These are phyloP conservation scores for Cyclocybe cylindracea DNA, from an alignment of 768 basidiomycete genomes.

Conservation along the genomic window DNA sequence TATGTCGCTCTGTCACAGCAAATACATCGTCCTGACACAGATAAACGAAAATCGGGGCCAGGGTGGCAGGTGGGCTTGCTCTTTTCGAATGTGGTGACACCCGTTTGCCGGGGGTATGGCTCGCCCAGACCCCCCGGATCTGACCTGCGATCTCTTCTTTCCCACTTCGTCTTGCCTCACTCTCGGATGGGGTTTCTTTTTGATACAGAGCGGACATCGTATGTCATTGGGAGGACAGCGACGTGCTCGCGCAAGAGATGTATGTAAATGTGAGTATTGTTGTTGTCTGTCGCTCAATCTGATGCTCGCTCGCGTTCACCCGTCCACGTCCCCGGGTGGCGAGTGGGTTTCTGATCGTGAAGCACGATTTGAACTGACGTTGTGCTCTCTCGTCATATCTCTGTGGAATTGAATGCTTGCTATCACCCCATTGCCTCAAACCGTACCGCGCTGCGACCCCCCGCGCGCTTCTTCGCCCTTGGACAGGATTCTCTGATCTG, in stretches of 20 bases:
- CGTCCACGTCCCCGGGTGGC: too few species aligned
- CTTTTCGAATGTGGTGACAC: conserved; percentile 8
- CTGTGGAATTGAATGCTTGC: too few species aligned
- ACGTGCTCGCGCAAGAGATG: conserved; percentile 76
- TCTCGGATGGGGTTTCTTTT: background rate
- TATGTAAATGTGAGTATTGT: conserved; percentile 66
- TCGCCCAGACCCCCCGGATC: background rate
- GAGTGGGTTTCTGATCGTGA: too few species aligned
- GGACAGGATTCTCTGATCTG: conserved; percentile 64
- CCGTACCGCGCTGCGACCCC: too few species aligned
- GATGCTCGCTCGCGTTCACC: too few species aligned
- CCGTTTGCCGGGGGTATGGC: background rate
- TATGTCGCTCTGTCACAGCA: conserved; percentile 43
- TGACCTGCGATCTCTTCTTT: conserved; percentile 10
- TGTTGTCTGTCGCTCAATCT: conserved; percentile 2
- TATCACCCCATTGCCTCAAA: too few species aligned
- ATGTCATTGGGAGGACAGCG: conserved; percentile 89
- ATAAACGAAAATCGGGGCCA: conserved; percentile 84
- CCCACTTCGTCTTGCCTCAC: background rate
- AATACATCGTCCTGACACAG: conserved; percentile 86
- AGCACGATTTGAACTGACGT: too few species aligned
- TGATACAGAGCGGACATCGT: conserved; percentile 69
- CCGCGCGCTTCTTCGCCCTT: background rate
- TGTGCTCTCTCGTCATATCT: too few species aligned
- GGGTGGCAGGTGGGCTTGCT: conserved; percentile 69